Conservation (phyloP, 1,284 basidiomycete genomes). For the Gymnopus androsaceus region DNA sequence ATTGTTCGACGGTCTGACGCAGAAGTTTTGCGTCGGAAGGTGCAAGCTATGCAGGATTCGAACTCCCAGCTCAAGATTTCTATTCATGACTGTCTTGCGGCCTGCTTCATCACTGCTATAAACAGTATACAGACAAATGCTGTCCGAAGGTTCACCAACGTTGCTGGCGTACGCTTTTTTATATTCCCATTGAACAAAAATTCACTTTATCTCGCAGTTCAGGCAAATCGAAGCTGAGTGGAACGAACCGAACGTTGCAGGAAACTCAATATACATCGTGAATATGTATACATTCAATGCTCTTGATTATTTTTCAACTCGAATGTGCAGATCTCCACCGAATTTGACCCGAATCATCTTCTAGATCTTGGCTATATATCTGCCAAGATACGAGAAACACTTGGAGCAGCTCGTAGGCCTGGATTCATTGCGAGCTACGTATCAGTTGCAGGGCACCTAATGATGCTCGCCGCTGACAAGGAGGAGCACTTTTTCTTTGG, state of each 20-base stretch:
- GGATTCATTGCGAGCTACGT: slow-evolving; percentile 28
- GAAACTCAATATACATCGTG: slow-evolving; percentile 33
- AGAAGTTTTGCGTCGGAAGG: slow-evolving; percentile 12
- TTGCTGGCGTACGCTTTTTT: slow-evolving; percentile 27
- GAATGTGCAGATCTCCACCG: slow-evolving; percentile 19
- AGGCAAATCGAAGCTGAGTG: slow-evolving; percentile 24
- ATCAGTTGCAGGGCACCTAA: slow-evolving; percentile 27
- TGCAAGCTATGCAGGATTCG: slow-evolving; percentile 1
- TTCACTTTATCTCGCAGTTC: slow-evolving; percentile 25
- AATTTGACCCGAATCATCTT: slow-evolving; percentile 13
- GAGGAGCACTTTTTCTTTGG: slow-evolving; percentile 26
- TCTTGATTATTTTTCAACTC: not conserved
- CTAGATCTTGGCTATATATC: slow-evolving; percentile 25
- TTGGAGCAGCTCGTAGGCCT: slow-evolving; percentile 23
- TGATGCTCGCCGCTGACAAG: slow-evolving; percentile 28
- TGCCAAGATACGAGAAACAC: slow-evolving; percentile 26
- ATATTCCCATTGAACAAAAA: not conserved
- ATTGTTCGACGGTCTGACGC: slow-evolving; percentile 21
- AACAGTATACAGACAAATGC: slow-evolving; percentile 20
- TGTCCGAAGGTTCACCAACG: slow-evolving; percentile 27
- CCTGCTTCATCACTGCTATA: slow-evolving; percentile 30
- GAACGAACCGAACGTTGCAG: slow-evolving; percentile 22
- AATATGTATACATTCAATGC: slow-evolving; percentile 12
- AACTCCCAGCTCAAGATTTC: slow-evolving; percentile 6
- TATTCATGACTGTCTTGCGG: slow-evolving; percentile 34